phyloP scores from a whole-genome alignment of 768 basidiomycete species.

The Pulveroboletus ravenelii region DNA sequence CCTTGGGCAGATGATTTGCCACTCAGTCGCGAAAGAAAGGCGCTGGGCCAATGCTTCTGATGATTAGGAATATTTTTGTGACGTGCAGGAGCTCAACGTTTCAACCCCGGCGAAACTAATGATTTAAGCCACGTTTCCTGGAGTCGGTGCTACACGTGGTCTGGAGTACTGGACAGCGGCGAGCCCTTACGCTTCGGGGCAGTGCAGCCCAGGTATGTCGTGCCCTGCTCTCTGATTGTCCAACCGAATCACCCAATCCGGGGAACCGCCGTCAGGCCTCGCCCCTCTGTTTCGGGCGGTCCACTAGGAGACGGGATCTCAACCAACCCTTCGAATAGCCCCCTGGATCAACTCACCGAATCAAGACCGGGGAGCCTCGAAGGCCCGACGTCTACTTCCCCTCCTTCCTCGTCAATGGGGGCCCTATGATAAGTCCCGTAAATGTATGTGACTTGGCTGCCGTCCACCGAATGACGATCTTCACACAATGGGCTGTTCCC shows the following conservation, averaged over 20 bases:
- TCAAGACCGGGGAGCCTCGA: neutral
- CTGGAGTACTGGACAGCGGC: neutral
- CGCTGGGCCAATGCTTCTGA: neutral
- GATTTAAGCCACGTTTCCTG: conserved; percentile 2
- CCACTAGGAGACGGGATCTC: neutral
- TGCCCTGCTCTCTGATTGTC: no score
- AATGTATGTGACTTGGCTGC: neutral
- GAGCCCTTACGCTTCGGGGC: neutral
- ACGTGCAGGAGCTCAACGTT: no score
- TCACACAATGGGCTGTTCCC: neutral
- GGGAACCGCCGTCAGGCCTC: neutral
- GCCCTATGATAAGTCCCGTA: neutral
- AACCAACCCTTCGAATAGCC: neutral
- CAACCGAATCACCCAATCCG: no score
- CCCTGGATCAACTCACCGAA: neutral
- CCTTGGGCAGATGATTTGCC: neutral
- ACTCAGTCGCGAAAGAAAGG: no score
- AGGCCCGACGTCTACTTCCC: neutral
- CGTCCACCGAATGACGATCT: neutral
- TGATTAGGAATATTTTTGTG: neutral
- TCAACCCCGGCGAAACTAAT: neutral
- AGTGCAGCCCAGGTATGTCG: neutral
- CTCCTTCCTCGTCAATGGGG: neutral
- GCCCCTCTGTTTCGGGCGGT: neutral
- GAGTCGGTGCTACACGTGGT: conserved; percentile 2